These are phyloP conservation scores for Alnus glutinosa DNA, from an alignment of 306 rosid genomes.

Conservation along the genomic window DNA sequence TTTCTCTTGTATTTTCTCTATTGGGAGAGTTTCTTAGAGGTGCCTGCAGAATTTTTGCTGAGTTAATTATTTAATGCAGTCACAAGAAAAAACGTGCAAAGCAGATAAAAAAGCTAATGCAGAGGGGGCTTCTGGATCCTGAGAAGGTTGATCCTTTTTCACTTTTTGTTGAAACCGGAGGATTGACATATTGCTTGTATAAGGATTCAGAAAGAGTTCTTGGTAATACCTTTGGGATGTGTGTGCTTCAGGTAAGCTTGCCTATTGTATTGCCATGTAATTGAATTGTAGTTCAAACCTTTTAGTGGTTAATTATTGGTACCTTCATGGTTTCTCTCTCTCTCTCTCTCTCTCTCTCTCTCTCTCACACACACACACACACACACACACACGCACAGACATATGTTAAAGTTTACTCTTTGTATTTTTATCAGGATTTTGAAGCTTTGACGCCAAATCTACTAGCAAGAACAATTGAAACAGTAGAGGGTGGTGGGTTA, in stretches of 20 bases:
- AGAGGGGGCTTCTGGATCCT: slow-evolving; percentile 79
- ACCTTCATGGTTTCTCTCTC: background rate
- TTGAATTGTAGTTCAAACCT: slow-evolving; percentile 2
- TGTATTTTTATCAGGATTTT: slow-evolving; percentile 64
- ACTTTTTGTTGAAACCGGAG: slow-evolving; percentile 72
- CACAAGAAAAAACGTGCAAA: slow-evolving; percentile 82
- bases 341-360: slow-evolving; percentile 7
- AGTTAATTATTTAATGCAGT: slow-evolving; percentile 50
- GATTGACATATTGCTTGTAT: slow-evolving; percentile 70
- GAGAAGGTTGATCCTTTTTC: slow-evolving; percentile 86
- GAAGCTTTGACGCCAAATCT: slow-evolving; percentile 95
- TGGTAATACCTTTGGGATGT: slow-evolving; percentile 95
- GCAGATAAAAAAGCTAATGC: slow-evolving; percentile 67
- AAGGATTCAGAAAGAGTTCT: slow-evolving; percentile 85
- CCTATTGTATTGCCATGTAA: background rate
- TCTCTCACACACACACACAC: background rate
- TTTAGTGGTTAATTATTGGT: slow-evolving; percentile 12
- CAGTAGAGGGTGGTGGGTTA: slow-evolving; percentile 98
- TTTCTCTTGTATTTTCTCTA: background rate
- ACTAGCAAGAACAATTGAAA: slow-evolving; percentile 92
- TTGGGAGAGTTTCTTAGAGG: background rate
- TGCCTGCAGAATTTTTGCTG: slow-evolving; percentile 25
- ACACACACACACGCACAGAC: background rate
- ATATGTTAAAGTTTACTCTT: slow-evolving; percentile 19
- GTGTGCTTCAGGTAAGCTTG: slow-evolving; percentile 78